Percentiles rank a stretch among this genome's conserved stretches.
phyloP scores from a whole-genome alignment of 1,284 basidiomycete genomes.

The Cronartium ribicola region DNA sequence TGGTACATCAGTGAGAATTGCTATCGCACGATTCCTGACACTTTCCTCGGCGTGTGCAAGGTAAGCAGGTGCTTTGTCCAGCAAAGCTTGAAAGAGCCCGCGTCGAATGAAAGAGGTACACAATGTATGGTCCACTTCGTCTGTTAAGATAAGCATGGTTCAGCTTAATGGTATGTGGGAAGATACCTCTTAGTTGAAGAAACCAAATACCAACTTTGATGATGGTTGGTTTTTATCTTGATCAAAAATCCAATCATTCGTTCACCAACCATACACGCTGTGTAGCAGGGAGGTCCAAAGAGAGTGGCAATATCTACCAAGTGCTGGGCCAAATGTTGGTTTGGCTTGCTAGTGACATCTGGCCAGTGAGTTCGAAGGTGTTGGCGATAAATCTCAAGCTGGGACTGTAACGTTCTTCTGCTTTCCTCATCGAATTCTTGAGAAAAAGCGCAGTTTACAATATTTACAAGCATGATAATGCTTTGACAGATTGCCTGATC shows the following conservation, averaged over 20 bases:
- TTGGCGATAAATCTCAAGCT: background rate
- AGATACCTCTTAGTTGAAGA: background rate
- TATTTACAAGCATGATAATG: background rate
- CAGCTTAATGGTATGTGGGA: background rate
- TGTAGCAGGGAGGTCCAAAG: background rate
- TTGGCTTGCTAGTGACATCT: background rate
- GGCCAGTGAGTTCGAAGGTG: background rate
- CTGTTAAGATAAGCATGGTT: background rate
- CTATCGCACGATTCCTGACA: background rate
- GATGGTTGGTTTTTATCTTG: background rate
- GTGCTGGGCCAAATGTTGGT: background rate
- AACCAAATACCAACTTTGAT: background rate
- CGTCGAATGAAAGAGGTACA: background rate
- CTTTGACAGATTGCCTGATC: background rate
- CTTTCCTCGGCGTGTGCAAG: background rate
- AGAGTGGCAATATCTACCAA: background rate
- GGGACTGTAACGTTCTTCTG: background rate
- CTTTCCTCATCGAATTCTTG: background rate
- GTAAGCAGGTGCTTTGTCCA: background rate
- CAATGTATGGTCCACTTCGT: background rate
- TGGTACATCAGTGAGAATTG: background rate
- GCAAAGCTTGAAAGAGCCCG: background rate
- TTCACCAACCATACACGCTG: background rate
- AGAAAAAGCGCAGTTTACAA: conserved; percentile 2
- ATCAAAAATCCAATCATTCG: background rate